phyloP scores from a whole-genome alignment of 164 flowering plant genomes.

The Magnolia kwangsiensis region DNA sequence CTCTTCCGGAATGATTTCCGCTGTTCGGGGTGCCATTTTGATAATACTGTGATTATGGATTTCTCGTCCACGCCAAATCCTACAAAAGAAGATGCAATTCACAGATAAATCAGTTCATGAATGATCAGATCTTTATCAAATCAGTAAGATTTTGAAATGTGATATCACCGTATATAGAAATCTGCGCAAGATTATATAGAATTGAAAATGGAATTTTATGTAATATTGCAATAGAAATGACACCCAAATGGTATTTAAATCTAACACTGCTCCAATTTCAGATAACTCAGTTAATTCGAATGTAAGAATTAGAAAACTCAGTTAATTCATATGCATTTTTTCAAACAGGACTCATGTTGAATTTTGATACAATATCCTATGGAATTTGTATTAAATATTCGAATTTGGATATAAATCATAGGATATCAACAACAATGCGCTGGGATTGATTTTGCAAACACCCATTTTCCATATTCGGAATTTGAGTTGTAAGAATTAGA shows the following conservation, averaged over 20 bases:
- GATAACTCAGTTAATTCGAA: not conserved
- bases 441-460: no score
- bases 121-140: not conserved
- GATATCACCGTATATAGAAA: not conserved
- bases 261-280: not conserved
- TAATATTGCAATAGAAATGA: not conserved
- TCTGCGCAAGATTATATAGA: not conserved
- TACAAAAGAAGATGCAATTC: slow-evolving; percentile 12
- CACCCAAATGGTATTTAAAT: not conserved
- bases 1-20: slow-evolving; percentile 47
- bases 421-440: no score
- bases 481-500: no score
- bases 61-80: slow-evolving; percentile 85
- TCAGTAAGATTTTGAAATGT: not conserved
- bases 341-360: not conserved
- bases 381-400: not conserved
- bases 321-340: not conserved
- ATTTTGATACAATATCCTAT: not conserved
- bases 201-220: not conserved
- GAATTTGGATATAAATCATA: not conserved
- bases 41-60: slow-evolving; percentile 41
- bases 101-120: not conserved
- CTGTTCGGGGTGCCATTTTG: slow-evolving; percentile 57
- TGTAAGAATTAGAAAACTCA: not conserved
- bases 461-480: no score